phyloP scores from a whole-genome alignment of 306 rosid genomes.

The Corylus americana region DNA sequence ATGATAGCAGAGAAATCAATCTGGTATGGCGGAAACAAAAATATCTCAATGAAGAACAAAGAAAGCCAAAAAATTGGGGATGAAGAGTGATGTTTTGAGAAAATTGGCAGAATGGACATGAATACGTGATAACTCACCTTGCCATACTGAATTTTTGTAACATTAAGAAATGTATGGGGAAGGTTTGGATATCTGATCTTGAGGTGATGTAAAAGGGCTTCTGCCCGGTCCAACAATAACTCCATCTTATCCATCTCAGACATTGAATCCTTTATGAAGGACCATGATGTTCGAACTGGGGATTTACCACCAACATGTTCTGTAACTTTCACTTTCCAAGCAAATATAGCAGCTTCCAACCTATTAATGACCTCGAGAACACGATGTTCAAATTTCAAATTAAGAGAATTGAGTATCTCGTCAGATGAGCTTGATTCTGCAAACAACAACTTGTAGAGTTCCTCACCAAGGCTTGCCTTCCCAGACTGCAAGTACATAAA shows the following conservation, averaged over 20 bases:
- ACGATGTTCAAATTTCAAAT: conserved; percentile 63
- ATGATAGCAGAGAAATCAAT: background rate
- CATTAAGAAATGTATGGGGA: conserved; percentile 86
- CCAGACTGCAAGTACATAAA: conserved; percentile 58
- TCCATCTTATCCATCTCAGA: conserved; percentile 68
- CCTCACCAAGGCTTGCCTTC: conserved; percentile 73
- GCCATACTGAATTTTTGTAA: conserved; percentile 78
- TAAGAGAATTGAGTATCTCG: conserved; percentile 58
- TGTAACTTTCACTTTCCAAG: conserved; percentile 66
- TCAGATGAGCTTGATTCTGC: conserved; percentile 32
- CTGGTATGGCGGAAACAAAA: background rate
- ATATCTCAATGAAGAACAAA: background rate
- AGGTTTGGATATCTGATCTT: conserved; percentile 75
- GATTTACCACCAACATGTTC: conserved; percentile 58
- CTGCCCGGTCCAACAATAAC: conserved; percentile 57
- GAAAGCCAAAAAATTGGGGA: background rate
- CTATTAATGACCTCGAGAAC: conserved; percentile 73
- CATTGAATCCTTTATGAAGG: conserved; percentile 61
- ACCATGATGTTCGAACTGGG: conserved; percentile 76
- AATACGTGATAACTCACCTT: conserved; percentile 51
- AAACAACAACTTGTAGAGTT: conserved; percentile 44
- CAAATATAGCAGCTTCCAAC: conserved; percentile 48
- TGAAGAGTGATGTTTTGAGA: background rate
- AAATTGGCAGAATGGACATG: background rate
- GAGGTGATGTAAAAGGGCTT: conserved; percentile 58